phyloP scores from a whole-genome alignment of 257 asterid genomes.

The Petrea volubilis region DNA sequence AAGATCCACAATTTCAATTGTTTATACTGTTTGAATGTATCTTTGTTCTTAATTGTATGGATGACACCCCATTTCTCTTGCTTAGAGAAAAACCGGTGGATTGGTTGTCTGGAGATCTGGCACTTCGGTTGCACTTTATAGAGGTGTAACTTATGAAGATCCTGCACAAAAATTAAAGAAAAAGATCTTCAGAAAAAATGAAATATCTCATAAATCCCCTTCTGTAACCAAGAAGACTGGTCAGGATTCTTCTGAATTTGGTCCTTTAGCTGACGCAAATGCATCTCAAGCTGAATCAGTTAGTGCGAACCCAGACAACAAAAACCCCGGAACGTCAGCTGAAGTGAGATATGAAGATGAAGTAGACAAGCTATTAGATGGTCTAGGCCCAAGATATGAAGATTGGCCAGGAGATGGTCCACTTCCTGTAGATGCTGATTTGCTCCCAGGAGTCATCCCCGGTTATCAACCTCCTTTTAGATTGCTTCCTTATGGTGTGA shows the following conservation, averaged over 20 bases:
- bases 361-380: conserved; percentile 62
- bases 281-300: conserved; percentile 33
- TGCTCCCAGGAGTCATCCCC: conserved; percentile 71
- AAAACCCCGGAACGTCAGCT: conserved; percentile 35
- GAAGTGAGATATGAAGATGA: conserved; percentile 81
- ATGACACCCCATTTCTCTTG: conserved; percentile 26
- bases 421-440: conserved; percentile 95
- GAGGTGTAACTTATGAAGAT: conserved; percentile 73
- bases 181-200: conserved; percentile 37
- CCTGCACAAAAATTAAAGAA: conserved; percentile 45
- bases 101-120: conserved; percentile 97
- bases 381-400: conserved; percentile 81
- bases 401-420: conserved; percentile 98
- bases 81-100: conserved; percentile 96
- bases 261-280: conserved; percentile 22
- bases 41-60: conserved; percentile 8
- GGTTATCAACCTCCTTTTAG: conserved; percentile 84
- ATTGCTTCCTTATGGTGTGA: conserved; percentile 88
- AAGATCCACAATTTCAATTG: no score
- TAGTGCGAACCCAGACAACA: conserved; percentile 25
- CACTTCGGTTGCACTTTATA: conserved; percentile 78
- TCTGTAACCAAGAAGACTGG: conserved; percentile 28
- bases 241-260: conserved; percentile 30
- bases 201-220: conserved; percentile 33
- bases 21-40: background rate